phyloP scores from a whole-genome alignment of 169 alveolate genomes.

The Plasmodium billcollinsi region DNA sequence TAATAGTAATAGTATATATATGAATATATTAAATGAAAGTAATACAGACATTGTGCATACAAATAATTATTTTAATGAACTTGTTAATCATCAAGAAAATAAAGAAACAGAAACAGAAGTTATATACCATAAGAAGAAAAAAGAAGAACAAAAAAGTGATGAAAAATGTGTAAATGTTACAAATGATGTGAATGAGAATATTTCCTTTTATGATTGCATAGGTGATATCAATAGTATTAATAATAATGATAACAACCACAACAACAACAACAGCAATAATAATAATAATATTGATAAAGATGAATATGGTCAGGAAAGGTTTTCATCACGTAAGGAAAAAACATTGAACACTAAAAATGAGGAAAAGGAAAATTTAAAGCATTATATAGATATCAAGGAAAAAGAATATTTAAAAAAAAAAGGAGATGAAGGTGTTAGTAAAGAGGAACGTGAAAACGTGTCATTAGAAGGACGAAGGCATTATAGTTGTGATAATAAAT shows the following conservation, averaged over 20 bases:
- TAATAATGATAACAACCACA: neutral
- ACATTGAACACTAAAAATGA: neutral
- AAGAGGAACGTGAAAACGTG: no score
- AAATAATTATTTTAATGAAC: neutral
- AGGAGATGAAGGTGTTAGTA: neutral
- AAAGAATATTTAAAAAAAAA: neutral
- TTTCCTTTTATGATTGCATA: slow-evolving; percentile 39
- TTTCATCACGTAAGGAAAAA: slow-evolving; percentile 6
- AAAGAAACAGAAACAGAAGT: neutral
- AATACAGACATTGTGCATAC: neutral
- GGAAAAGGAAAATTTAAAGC: slow-evolving; percentile 2
- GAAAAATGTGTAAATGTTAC: slow-evolving; percentile 5
- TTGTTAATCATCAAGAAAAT: neutral
- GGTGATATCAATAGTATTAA: slow-evolving; percentile 1
- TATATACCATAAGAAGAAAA: neutral
- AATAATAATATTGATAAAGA: neutral
- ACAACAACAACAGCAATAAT: neutral
- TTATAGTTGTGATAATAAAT: no score
- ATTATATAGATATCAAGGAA: neutral
- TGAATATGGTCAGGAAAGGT: no score
- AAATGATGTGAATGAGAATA: slow-evolving; percentile 7
- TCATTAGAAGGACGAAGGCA: no score
- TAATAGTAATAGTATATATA: slow-evolving; percentile 56
- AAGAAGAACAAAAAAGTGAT: neutral
- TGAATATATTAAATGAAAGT: slow-evolving; percentile 32